phyloP scores from a whole-genome alignment of 2,329 filamentous ascomycete genomes.

The Escovopsis sp. region DNA sequence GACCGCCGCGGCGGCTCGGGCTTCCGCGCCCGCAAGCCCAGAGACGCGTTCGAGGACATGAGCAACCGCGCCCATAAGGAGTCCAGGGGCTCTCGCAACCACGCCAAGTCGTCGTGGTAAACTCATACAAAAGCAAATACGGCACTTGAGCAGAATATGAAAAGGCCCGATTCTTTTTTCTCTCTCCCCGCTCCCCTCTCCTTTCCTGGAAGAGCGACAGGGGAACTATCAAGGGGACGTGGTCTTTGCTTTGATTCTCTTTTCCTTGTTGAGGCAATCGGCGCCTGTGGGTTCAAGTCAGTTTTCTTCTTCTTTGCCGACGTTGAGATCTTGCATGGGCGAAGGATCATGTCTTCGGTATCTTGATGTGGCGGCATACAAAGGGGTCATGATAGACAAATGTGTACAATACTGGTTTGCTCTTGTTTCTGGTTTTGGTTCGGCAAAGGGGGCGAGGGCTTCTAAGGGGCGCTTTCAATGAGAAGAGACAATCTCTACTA shows the following conservation, averaged over 20 bases:
- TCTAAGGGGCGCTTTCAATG: not conserved
- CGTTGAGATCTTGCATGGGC: not conserved
- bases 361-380: not conserved
- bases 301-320: not conserved
- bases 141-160: not conserved
- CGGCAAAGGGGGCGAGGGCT: too few relatives aligned
- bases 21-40: conserved; percentile 6
- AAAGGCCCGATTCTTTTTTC: too few relatives aligned
- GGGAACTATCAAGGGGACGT: conserved; percentile 4
- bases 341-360: not conserved
- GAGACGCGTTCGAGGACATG: conserved; percentile 15
- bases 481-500: not conserved
- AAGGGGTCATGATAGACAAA: not conserved
- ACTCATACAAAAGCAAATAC: not conserved
- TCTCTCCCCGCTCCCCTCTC: too few relatives aligned
- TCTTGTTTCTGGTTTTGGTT: not conserved
- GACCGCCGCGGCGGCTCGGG: conserved; percentile 5
- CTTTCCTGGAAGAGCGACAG: not conserved
- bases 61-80: conserved; percentile 13
- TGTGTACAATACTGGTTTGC: not conserved
- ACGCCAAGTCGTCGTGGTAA: conserved; percentile 5
- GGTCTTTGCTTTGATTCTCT: too few relatives aligned
- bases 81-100: conserved; percentile 5
- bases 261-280: not conserved
- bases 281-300: not conserved